Base-by-base conservation (phyloP, 768 basidiomycete genomes). In the Rhodotorula kratochvilovae region DNA sequence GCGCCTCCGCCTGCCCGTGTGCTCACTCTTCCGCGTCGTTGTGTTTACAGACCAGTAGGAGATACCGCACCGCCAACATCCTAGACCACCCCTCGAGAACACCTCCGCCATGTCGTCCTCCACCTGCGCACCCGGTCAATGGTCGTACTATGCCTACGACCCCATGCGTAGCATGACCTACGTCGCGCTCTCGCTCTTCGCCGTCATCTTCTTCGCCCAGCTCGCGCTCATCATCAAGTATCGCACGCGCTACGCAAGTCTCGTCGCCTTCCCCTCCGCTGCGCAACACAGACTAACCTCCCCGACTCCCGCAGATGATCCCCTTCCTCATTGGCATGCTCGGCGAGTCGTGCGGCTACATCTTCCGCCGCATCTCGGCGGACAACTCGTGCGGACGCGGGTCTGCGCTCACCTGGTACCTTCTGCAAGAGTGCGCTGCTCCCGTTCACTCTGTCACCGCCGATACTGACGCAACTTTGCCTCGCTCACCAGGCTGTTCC, bases 331-430 rank as follows among this genome's bases (percentile, higher is more conserved):
- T 74, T 54, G 73, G 46, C 25, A 57, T 56, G 36, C 27, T 67
- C 3, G 73, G 73, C 13, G 73, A 74, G 25, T 7, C 39, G 7
- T 57, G 67, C 27, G 73, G 73, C 11, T 74, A 74, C 42, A 62
- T 46, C 3, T 64, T 74, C 42, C 50, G 73, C 2, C 66, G 69
- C 17, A 27, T 74, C 6, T 67, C 66, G 11, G 68, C 73, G 4
- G 68, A 60, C 31, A 61, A 70, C n/a, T 65, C 62, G 10, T 61
- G 39, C 10, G 73, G 73, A 5, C 56, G 73, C 5, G 59, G 57
- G 1, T 27, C 17, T 1, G 73, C 62, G 0, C 36, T 74, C n/a
- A 59, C 62, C 8, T 74, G 60, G 46, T 72, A 61, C 63, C 45
- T 67, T 48, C 23, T 53, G 0, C 71, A 55, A 21, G 54, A 66